phyloP scores from a whole-genome alignment of 768 basidiomycete species.

The Pulveroboletus sp. region DNA sequence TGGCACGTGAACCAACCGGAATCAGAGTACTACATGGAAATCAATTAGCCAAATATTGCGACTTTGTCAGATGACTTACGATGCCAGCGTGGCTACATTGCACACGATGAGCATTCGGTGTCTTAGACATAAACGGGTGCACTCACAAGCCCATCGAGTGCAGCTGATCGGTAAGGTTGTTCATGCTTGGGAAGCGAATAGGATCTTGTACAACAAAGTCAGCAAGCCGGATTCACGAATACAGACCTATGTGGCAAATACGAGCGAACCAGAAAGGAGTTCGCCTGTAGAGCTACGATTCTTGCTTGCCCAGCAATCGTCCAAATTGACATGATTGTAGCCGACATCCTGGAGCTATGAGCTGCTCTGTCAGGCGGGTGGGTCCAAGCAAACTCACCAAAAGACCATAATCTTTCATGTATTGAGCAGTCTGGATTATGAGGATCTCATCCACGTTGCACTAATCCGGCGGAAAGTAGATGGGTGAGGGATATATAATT shows the following conservation, averaged over 20 bases:
- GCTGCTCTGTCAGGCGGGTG: not conserved
- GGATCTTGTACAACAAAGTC: conserved; percentile 33
- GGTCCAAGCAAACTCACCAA: conserved; percentile 29
- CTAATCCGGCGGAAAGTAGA: conserved; percentile 30
- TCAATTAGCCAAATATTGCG: not conserved
- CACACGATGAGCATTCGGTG: conserved; percentile 2
- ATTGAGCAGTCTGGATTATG: conserved; percentile 44
- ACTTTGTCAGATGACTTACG: conserved; percentile 31
- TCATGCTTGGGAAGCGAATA: conserved; percentile 53
- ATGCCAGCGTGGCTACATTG: conserved; percentile 52
- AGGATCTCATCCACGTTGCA: conserved; percentile 54
- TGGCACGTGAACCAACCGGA: conserved; percentile 66
- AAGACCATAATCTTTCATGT: conserved; percentile 51
- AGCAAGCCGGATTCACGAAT: not conserved
- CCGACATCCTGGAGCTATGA: conserved; percentile 43
- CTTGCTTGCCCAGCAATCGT: conserved; percentile 61
- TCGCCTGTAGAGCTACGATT: conserved; percentile 46
- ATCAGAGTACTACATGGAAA: conserved; percentile 49
- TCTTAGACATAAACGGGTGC: not conserved
- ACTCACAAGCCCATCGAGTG: conserved; percentile 54
- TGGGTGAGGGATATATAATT: not conserved
- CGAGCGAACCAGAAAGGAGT: conserved; percentile 46
- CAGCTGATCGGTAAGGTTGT: conserved; percentile 46
- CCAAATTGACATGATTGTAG: conserved; percentile 55
- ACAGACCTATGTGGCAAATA: not conserved